Conservation (phyloP, 2,329 filamentous ascomycete genomes). For the Epichloe amarillans region DNA sequence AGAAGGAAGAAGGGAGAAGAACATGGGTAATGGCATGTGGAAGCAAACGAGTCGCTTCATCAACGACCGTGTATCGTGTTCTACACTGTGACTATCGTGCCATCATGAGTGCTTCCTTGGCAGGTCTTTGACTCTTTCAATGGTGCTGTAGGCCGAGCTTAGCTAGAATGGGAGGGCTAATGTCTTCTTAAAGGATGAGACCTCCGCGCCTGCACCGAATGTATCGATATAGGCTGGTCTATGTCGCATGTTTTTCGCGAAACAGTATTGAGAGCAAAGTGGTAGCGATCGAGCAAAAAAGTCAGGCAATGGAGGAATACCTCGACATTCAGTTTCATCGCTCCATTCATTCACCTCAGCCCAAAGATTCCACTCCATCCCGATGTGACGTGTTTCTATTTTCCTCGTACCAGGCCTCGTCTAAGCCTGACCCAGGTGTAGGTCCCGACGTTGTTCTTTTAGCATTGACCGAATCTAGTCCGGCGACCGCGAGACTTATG, state of each 20-base stretch:
- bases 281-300: neutral
- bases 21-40: no score
- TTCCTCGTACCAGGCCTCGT: constrained; percentile 24
- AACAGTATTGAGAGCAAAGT: neutral
- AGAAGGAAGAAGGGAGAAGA: no score
- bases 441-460: constrained; percentile 10
- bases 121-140: constrained; percentile 7
- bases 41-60: no score
- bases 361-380: constrained; percentile 3
- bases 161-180: no score
- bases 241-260: neutral
- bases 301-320: neutral
- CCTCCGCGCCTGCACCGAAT: neutral
- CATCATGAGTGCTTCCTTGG: constrained; percentile 11
- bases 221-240: neutral
- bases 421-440: constrained; percentile 8
- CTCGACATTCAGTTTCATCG: neutral
- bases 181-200: no score
- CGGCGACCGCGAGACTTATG: constrained; percentile 62
- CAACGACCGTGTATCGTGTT: no score
- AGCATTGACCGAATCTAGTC: constrained; percentile 47
- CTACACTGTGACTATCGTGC: constrained; percentile 5
- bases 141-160: no score
- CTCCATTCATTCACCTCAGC: constrained; percentile 2
- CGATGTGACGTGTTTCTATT: neutral